Evolutionary conservation across 148 eudicot genomes (phyloP), one percentile per base, ranked within the genome.

Genomic region (Camellia granthamiana): DNA sequence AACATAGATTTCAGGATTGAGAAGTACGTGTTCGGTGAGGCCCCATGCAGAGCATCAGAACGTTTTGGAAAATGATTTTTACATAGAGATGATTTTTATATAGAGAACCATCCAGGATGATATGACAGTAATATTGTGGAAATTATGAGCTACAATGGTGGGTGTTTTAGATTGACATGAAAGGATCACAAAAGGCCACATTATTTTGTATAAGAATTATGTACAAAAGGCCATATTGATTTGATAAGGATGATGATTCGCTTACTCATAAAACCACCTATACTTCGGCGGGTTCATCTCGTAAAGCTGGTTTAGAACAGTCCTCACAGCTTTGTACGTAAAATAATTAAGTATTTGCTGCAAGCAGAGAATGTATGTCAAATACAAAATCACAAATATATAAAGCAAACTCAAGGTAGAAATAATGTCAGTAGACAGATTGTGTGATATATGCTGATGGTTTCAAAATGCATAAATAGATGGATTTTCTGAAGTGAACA

Each of bases 251-350:
- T 46, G 78, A 60, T 16, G 52, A 77, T 64, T 54, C 4, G 86
- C 93, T 88, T 87, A 97, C 99, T 94, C 90, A 81, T 94, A 92
- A n/a, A 97, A 84, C 99, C 98, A 97, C 23, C 89, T 88, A 81
- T 97, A 94, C 66, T 87, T 70, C 18, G 94, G 75, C 3, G 97
- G 98, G 79, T 97, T 92, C 99, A 92, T 92, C 88, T 97, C 99
- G 81, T 97, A 92, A 23, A 97, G 97, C 92, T 97, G 98, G 84
- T 82, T 87, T 76, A 97, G 78, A 74, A 97, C 95, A 77, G 95
- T 94, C 91, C 97, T 92, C 85, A 91, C 95, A 42, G 99, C 98
- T 85, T 97, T 97, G 86, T 90, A 92, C 3, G 99, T 97, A 86
- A 97, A 97, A 58, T 90, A 94, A 70, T 94, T 90, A 75, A 91